Conservation (phyloP, 345 rosid species). For the Salix suchowensis region DNA sequence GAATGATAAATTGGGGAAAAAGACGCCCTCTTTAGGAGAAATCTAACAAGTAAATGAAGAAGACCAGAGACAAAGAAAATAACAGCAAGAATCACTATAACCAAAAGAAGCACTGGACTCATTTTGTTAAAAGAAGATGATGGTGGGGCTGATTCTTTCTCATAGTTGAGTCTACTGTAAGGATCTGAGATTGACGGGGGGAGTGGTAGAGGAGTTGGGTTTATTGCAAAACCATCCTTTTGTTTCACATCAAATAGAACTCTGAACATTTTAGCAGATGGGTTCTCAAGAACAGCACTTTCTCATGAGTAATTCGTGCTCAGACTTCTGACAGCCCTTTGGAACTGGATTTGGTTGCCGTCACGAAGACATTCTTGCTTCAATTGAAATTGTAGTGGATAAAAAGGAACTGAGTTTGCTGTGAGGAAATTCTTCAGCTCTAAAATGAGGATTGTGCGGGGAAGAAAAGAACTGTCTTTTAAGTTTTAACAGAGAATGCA, state of each 20-base stretch:
- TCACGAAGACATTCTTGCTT: conserved; percentile 21
- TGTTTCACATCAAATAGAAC: conserved; percentile 16
- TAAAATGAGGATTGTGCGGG: background rate
- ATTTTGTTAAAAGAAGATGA: conserved; percentile 30
- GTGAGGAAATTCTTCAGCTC: conserved; percentile 7
- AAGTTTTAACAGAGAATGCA: background rate
- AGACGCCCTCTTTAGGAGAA: conserved; percentile 36
- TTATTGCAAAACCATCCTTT: conserved; percentile 16
- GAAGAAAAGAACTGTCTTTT: conserved; percentile 1
- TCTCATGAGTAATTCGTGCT: background rate
- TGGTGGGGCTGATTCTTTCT: conserved; percentile 26
- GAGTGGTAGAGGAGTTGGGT: conserved; percentile 31
- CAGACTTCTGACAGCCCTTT: background rate
- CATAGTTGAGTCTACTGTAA: conserved; percentile 11
- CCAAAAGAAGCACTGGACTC: conserved; percentile 50
- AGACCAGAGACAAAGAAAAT: conserved; percentile 52
- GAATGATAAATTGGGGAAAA: conserved; percentile 41
- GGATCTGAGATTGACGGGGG: conserved; percentile 14
- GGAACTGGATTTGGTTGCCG: background rate
- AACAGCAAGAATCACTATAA: conserved; percentile 43
- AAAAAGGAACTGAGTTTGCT: conserved; percentile 13
- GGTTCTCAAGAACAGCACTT: conserved; percentile 8
- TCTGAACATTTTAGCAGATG: conserved; percentile 29
- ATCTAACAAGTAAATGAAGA: conserved; percentile 58
- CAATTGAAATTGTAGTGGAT: background rate